phyloP scores from a whole-genome alignment of 2,329 filamentous ascomycete genomes.

The Colletotrichum sidae region DNA sequence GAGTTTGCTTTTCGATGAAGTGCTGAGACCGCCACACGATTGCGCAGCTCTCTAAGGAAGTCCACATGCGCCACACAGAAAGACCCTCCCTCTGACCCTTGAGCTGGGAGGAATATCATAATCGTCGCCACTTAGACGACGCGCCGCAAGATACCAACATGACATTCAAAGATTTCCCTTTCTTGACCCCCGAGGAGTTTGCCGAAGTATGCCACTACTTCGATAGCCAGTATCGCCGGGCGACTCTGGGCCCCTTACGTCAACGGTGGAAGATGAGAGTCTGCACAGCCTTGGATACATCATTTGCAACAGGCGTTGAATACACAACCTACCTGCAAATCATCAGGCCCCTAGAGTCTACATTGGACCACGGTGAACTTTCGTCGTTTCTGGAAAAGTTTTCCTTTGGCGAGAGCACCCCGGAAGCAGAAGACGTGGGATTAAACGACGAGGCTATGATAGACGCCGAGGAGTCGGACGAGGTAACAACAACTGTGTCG shows the following conservation, averaged over 20 bases:
- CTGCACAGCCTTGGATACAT: conserved; percentile 62
- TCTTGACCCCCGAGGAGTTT: conserved; percentile 72
- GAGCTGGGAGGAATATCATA: no score
- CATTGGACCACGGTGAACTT: conserved; percentile 57
- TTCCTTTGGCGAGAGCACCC: conserved; percentile 51
- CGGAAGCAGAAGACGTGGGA: conserved; percentile 37
- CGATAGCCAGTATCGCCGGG: conserved; percentile 68
- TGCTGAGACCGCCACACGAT: no score
- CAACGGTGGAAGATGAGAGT: conserved; percentile 66
- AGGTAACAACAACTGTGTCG: conserved; percentile 50
- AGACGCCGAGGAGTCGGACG: conserved; percentile 63
- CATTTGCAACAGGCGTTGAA: conserved; percentile 54
- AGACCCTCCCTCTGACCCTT: no score
- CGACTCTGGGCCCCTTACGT: conserved; percentile 66
- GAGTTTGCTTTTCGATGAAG: no score
- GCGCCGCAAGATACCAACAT: background rate
- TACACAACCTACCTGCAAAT: conserved; percentile 68
- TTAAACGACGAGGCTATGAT: conserved; percentile 59
- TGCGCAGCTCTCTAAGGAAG: no score
- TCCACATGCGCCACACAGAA: no score
- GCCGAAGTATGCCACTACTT: conserved; percentile 72
- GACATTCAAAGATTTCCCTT: conserved; percentile 67
- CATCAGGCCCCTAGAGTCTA: conserved; percentile 61
- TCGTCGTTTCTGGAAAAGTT: conserved; percentile 59
- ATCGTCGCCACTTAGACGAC: background rate